phyloP scores from a whole-genome alignment of 805 yeast species.

The Candida ipomoeae region DNA sequence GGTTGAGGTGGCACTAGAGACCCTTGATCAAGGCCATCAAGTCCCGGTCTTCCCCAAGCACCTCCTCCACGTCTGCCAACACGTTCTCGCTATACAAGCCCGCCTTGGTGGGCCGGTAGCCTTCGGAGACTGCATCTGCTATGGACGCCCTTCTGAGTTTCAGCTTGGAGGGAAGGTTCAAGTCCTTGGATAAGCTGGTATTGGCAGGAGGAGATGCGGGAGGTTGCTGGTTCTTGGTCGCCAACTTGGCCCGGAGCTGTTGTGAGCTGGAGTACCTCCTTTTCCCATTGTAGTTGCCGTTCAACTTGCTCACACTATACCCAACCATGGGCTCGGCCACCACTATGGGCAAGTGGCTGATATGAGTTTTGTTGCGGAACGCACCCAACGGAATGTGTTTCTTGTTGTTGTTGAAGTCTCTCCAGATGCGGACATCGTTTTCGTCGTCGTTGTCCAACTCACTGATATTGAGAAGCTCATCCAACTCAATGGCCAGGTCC shows the following conservation, averaged over 20 bases:
- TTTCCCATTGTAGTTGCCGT: slow-evolving; percentile 22
- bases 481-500: slow-evolving; percentile 49
- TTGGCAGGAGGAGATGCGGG: slow-evolving; percentile 4
- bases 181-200: slow-evolving; percentile 9
- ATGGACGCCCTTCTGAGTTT: slow-evolving; percentile 59
- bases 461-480: slow-evolving; percentile 83
- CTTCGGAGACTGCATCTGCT: slow-evolving; percentile 73
- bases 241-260: slow-evolving; percentile 14
- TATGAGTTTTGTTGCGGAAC: slow-evolving; percentile 63
- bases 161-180: slow-evolving; percentile 26
- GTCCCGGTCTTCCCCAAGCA: slow-evolving; percentile 50
- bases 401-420: slow-evolving; percentile 42
- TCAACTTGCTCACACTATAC: slow-evolving; percentile 25
- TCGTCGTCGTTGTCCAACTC: slow-evolving; percentile 74
- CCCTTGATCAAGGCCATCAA: slow-evolving; percentile 40
- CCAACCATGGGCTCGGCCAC: slow-evolving; percentile 25
- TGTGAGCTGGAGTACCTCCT: slow-evolving; percentile 11
- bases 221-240: slow-evolving; percentile 10
- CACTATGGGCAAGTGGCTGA: slow-evolving; percentile 22
- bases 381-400: slow-evolving; percentile 77
- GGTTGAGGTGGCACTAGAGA: slow-evolving; percentile 5
- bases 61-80: slow-evolving; percentile 69
- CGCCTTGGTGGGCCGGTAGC: slow-evolving; percentile 66
- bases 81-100: slow-evolving; percentile 77
- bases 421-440: slow-evolving; percentile 47